Base-by-base conservation (phyloP, 139 green algal genomes). In the Eudorina sp. region DNA sequence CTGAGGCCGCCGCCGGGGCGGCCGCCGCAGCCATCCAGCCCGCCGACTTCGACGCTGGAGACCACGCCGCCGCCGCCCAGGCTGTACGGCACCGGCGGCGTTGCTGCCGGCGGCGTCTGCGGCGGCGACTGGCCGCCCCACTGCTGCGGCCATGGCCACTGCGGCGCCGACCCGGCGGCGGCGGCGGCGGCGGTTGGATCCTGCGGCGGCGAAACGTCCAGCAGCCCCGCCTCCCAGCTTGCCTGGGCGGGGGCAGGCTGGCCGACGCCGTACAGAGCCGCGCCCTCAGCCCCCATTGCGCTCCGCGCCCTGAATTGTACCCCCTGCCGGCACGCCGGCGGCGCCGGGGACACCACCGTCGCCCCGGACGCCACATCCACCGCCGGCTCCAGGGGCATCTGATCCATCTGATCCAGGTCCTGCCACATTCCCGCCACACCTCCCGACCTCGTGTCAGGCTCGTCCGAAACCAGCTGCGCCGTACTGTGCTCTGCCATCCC, bases 401-500 rank as follows among this genome's bases (percentile, higher is more conserved):
- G 31, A 38, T 11, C n/a, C 69, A 58, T 55, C 72, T 36, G 8
- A 21, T 4, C 41, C 72, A 55, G 25, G 72, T 55, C 72, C 31
- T 74, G 64, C 64, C 64, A 74, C 19, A 27, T n/a, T n/a, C 64
- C 19, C n/a, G n/a, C n/a, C n/a, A n/a, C n/a, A 45, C 64, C 41
- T 4, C 40, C 43, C 69, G 34, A 9, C 3, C n/a, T n/a, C n/a
- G n/a, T n/a, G 60, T 38, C 31, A 9, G 25, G 45, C 29, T 82
- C 74, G 5, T 82, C 45, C 74, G 74, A 82, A 41, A 82, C 74
- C 74, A 82, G 9, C 0, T 82, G 74, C 74, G 27, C 45, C 14
- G 45, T 29, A 13, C 46, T 82, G 45, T 41, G 72, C 72, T 58
- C 29, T 27, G 43, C 21, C 48, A 13, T 55, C 48, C 11, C 13